Base-by-base conservation (phyloP, 2,329 filamentous ascomycete genomes). In the Colletotrichum karsti region DNA sequence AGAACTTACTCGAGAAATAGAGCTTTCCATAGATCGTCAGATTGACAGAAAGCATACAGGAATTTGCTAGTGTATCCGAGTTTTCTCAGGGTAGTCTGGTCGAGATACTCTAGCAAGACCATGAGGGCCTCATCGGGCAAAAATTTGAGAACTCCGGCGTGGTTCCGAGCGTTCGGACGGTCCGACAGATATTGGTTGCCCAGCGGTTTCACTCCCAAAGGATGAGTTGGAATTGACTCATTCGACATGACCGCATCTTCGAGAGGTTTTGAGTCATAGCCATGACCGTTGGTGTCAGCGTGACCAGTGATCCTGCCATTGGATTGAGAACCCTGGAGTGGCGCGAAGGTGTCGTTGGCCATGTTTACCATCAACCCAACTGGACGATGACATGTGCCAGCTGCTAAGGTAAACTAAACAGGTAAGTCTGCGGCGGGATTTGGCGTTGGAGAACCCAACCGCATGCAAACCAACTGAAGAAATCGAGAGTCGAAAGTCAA, bases 21-120 rank as follows among this genome's bases (percentile, higher is more conserved):
- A 18, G 90, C 80, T 79, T 96, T 95, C 95, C 95, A 98, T 37
- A 98, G 78, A 74, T 98, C 95, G 71, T 98, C 95, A 53, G 89
- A 89, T 55, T 91, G 86, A 61, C 91, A 92, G 77, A 95, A 97
- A 1, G 94, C 95, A 83, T 94, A 95, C 15, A 98, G 81, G 59
- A 93, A 94, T 77, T 90, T 93, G 83, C 95, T 97, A 6, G 94
- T 92, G 62, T 88, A 87, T 8, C 94, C 93, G 44, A 98, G 81
- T 7, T 80, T 81, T 63, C 91, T 79, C 58, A 98, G 81, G 58
- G 85, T 83, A 9, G 78, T 73, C 54, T 87, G 83, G 73, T 95
- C 91, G 50, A 98, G 84, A 73, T 84, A 89, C 77, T 98, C 95
- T 69, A 98, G 81, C 15, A 97, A 77, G 60, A 91, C 84, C 72